Conservation (phyloP, 305 asterid genomes). For the Stenogyne calaminthoides region DNA sequence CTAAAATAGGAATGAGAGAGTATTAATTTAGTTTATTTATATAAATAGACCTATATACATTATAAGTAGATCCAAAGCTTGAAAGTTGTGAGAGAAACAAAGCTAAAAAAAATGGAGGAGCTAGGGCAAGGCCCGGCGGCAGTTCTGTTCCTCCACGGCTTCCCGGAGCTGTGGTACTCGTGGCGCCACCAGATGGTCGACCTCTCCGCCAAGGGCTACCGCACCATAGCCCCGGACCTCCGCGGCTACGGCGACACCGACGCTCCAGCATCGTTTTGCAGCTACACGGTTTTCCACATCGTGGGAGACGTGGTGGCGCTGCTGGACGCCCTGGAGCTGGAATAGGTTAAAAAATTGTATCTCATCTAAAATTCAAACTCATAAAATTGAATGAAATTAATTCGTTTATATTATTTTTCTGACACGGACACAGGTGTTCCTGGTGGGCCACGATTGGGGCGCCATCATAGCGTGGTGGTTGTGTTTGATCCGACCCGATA, state of each 20-base stretch:
- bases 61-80: too few species aligned
- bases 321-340: constrained; percentile 14
- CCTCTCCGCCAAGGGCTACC: constrained; percentile 19
- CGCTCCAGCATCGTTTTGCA: neutral
- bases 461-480: constrained; percentile 30
- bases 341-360: neutral
- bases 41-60: too few species aligned
- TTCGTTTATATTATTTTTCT: too few species aligned
- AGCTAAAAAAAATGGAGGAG: constrained; percentile 11
- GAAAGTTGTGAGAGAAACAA: neutral
- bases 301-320: constrained; percentile 31
- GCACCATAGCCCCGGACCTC: constrained; percentile 26
- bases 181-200: constrained; percentile 82
- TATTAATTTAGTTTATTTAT: too few species aligned
- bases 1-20: too few species aligned
- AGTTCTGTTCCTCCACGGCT: constrained; percentile 71
- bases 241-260: constrained; percentile 26
- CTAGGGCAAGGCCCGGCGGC: constrained; percentile 17
- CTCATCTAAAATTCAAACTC: too few species aligned
- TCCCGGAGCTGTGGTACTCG: constrained; percentile 88
- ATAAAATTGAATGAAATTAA: too few species aligned
- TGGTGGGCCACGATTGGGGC: constrained; percentile 32
- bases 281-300: constrained; percentile 18
- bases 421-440: constrained; percentile 7
- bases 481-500: constrained; percentile 19